These are phyloP conservation scores for Cryptococcus sp. DNA, from an alignment of 1,284 basidiomycete genomes.

Conservation along the genomic window DNA sequence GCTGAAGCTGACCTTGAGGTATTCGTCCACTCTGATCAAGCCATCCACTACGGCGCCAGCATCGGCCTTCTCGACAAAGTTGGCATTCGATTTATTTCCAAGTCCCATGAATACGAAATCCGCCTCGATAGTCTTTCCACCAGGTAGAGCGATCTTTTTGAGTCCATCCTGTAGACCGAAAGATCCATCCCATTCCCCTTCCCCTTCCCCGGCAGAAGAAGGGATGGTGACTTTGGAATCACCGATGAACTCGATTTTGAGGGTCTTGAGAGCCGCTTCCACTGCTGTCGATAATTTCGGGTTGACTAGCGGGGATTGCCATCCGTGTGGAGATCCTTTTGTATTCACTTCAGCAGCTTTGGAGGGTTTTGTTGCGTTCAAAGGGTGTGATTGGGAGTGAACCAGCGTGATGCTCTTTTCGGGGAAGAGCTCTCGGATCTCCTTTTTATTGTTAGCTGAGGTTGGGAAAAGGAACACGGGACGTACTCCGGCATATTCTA, in stretches of 20 bases:
- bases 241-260: conserved; percentile 42
- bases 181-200: conserved; percentile 28
- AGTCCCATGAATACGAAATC: conserved; percentile 48
- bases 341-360: conserved; percentile 8
- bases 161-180: conserved; percentile 27
- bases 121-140: conserved; percentile 34
- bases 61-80: conserved; percentile 32
- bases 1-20: conserved; percentile 25
- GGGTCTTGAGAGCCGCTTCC: conserved; percentile 30
- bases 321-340: conserved; percentile 7
- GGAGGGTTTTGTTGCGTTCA: conserved; percentile 17
- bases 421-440: conserved; percentile 34
- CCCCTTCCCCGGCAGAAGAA: neutral
- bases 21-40: conserved; percentile 43
- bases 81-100: conserved; percentile 46
- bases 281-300: conserved; percentile 33
- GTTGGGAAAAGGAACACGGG: neutral
- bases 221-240: conserved; percentile 39
- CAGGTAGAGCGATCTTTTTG: conserved; percentile 28
- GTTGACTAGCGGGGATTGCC: conserved; percentile 20
- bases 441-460: conserved; percentile 10
- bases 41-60: conserved; percentile 29
- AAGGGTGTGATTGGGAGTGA: conserved; percentile 22
- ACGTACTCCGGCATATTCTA: conserved; percentile 50
- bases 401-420: conserved; percentile 41